Base-by-base conservation (phyloP, 2,329 filamentous ascomycete genomes). In the Botrytis galanthina region DNA sequence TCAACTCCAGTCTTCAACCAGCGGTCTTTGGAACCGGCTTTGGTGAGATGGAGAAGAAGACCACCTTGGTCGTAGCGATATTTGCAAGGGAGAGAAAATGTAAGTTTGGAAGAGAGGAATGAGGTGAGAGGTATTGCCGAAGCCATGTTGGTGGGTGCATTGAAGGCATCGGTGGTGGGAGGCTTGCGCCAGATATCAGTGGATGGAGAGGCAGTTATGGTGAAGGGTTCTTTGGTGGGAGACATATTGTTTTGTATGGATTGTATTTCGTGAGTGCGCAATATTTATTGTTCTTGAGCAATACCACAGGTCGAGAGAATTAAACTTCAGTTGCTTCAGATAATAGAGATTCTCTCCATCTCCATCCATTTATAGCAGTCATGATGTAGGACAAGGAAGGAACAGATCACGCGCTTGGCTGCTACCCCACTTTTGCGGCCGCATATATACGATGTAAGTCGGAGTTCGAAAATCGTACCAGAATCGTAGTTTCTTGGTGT, bases 181-280 rank as follows among this genome's bases (percentile, higher is more conserved):
- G 71, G 71, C n/a, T 70, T 73, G 54, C 71, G 71, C 71, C 71
- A 70, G 39, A 70, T 46, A 22, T 70, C 68, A 18, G 68, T 70
- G 14, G 39, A 44, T 60, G 68, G 42, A 29, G 51, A 20, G 10
- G 68, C 68, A 18, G 29, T 48, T 63, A 70, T 46, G 26, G 54
- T 63, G 39, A 70, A 70, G 54, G 68, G 39, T 57, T 57, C 48
- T 68, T 68, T 68, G n/a, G 66, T 68, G 26, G 48, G 48, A 57
- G 66, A 29, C 66, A 68, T 68, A 4, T 57, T 57, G 35, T 32
- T 39, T 57, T 57, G 35, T 32, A 3, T 37, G 3, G 9, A 26
- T 32, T 32, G 60, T 1, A 10, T 26, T 22, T 54, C 26, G 5
- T 26, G 16, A 20, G 26, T 32, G n/a, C 22, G 2, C 1, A 1